Evolutionary conservation across 1,284 basidiomycete genomes (phyloP), one percentile per base, ranked within the genome.

Genomic region (Pseudozyma tsukubaensis): DNA sequence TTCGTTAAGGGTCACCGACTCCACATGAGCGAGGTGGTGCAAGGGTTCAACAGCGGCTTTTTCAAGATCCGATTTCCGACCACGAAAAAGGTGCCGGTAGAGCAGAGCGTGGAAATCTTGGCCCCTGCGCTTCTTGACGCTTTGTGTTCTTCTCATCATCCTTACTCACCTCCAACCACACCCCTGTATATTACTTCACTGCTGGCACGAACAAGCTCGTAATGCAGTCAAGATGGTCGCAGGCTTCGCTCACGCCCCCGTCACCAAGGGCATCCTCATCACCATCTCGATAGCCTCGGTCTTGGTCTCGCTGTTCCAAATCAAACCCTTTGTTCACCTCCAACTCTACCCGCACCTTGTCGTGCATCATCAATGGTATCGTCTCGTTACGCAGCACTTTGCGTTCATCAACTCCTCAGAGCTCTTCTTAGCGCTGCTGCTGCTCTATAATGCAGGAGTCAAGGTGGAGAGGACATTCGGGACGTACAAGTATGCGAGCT

Each of bases 391-490:
- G 4, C 91, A 94, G 82, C 91, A 93, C 61, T 77, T 93, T 18
- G 91, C 90, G 1, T 96, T 92, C 81, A 88, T 90, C 5, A 94
- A 91, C 83, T 94, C 92, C 0, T 91, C 91, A 62, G 93, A 96
- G 82, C 87, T 97, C 35, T 88, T 97, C 53, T 83, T 96, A 49
- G 89, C 89, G 1, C 89, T 92, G 72, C 80, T 95, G 24, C 76
- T 94, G 14, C 85, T 97, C 2, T 95, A 91, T 85, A 89, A 90
- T 80, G 87, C 90, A 21, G 89, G 89, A 1, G 85, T 93, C 2
- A 88, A 89, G 24, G 88, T 96, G 45, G 94, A 97, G 82, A 88
- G 94, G 58, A 89, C 90, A 42, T 96, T 94, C 81, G 94, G 94
- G 2, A 91, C 90, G 55, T 85, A 90, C 61, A 97, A 97, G 84